Conservation (phyloP, 441 rosid species). For the Adansonia madagascariensis region DNA sequence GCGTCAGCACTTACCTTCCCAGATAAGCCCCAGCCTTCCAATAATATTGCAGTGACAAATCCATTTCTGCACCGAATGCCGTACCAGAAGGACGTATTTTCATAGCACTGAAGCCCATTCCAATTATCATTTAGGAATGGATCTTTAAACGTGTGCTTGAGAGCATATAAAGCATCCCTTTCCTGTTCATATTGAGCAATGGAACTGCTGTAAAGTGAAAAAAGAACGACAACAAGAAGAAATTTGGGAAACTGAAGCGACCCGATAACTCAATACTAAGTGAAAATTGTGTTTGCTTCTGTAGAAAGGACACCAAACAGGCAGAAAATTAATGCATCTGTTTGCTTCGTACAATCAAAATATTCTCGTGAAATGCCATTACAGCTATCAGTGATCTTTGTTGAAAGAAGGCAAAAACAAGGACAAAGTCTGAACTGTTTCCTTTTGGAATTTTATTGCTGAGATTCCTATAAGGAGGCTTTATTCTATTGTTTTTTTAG, state of each 20-base stretch:
- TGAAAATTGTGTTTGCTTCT: background rate
- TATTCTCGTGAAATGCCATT: constrained; percentile 28
- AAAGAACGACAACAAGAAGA: constrained; percentile 21
- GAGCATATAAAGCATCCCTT: constrained; percentile 43
- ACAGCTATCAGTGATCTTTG: constrained; percentile 43
- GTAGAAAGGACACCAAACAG: background rate
- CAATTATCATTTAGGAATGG: constrained; percentile 48
- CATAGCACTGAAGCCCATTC: constrained; percentile 48
- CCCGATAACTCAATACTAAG: constrained; percentile 27
- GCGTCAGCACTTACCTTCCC: constrained; percentile 35
- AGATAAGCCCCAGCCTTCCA: constrained; percentile 39
- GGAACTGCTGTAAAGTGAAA: background rate
- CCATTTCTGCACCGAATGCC: constrained; percentile 46
- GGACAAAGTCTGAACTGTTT: constrained; percentile 15
- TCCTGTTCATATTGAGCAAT: constrained; percentile 34
- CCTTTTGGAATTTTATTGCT: constrained; percentile 22
- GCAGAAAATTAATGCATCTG: background rate
- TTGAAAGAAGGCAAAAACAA: constrained; percentile 34
- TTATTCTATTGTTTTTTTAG: background rate
- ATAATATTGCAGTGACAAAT: constrained; percentile 38
- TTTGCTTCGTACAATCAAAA: constrained; percentile 27
- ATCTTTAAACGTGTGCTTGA: constrained; percentile 43
- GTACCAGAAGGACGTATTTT: constrained; percentile 38
- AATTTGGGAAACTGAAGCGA: constrained; percentile 17
- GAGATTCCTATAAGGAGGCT: constrained; percentile 24